phyloP scores from a whole-genome alignment of 2,329 filamentous ascomycete species.

The Cytospora mali region DNA sequence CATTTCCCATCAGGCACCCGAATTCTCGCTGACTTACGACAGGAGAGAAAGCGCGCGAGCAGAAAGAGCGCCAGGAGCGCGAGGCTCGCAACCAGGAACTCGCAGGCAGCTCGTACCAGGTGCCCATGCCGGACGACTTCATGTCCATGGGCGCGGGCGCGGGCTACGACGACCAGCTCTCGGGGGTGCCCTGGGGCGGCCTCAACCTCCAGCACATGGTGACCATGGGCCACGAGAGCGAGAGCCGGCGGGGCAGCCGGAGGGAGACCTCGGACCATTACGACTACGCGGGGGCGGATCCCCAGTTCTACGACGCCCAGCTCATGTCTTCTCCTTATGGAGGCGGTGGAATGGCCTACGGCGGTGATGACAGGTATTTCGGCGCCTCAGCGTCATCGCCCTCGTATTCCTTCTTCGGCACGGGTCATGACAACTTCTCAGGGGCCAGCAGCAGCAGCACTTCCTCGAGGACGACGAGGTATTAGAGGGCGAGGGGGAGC shows the following conservation, averaged over 20 bases:
- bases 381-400: constrained; percentile 24
- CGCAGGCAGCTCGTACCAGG: constrained; percentile 65
- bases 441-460: constrained; percentile 24
- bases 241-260: constrained; percentile 48
- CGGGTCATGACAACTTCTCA: constrained; percentile 26
- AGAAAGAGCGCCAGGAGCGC: constrained; percentile 66
- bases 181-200: constrained; percentile 73
- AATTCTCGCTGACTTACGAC: constrained; percentile 2
- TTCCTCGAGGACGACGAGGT: constrained; percentile 23
- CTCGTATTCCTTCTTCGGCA: constrained; percentile 25
- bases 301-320: constrained; percentile 22
- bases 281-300: constrained; percentile 10
- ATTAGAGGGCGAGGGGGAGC: constrained; percentile 18
- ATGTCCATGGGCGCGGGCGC: constrained; percentile 31
- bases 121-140: constrained; percentile 61
- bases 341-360: constrained; percentile 5
- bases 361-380: constrained; percentile 26
- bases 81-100: constrained; percentile 64
- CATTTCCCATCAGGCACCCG: neutral
- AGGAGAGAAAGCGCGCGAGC: constrained; percentile 72
- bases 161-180: constrained; percentile 53
- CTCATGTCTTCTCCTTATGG: constrained; percentile 7
- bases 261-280: constrained; percentile 26
- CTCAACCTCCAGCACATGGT: constrained; percentile 62
- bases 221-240: constrained; percentile 52